These are phyloP conservation scores for Tricholoma bakamatsutake DNA, from an alignment of 768 basidiomycete species.

Conservation along the genomic window DNA sequence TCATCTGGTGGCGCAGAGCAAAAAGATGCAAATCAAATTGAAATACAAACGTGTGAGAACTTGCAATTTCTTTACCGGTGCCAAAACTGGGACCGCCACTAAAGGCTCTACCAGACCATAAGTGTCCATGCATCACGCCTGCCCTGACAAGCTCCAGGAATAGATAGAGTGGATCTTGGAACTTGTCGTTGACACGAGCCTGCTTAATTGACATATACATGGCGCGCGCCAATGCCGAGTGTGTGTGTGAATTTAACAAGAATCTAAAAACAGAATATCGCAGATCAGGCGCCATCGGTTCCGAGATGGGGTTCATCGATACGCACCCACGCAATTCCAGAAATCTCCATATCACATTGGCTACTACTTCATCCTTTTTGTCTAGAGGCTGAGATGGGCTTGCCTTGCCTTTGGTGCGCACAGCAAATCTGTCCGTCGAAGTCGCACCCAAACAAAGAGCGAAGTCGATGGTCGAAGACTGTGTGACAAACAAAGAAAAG, in stretches of 20 bases:
- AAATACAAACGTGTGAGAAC: conserved; percentile 25
- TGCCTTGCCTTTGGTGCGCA: conserved; percentile 72
- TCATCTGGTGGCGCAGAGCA: conserved; percentile 52
- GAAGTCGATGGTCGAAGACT: conserved; percentile 98
- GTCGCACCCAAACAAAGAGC: conserved; percentile 92
- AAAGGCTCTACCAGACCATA: conserved; percentile 84
- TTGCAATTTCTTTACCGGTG: conserved; percentile 46
- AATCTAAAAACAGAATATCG: conserved; percentile 48
- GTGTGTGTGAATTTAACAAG: conserved; percentile 81
- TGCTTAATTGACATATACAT: conserved; percentile 78
- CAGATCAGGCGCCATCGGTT: conserved; percentile 8
- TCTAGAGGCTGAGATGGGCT: conserved; percentile 55
- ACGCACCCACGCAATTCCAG: conserved; percentile 91
- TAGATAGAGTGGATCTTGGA: conserved; percentile 93
- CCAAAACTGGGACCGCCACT: conserved; percentile 97
- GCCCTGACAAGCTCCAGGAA: conserved; percentile 94
- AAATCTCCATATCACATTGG: conserved; percentile 98
- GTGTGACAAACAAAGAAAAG: conserved; percentile 11
- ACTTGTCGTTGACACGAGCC: conserved; percentile 91
- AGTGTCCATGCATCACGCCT: conserved; percentile 93
- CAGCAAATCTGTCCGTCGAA: conserved; percentile 69
- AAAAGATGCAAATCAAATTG: conserved; percentile 20
- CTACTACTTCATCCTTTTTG: conserved; percentile 97
- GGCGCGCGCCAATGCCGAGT: conserved; percentile 86
- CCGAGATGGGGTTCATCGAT: background rate